Evolutionary conservation across 345 rosid genomes (phyloP).

Genomic region (Tarenaya hassleriana): DNA sequence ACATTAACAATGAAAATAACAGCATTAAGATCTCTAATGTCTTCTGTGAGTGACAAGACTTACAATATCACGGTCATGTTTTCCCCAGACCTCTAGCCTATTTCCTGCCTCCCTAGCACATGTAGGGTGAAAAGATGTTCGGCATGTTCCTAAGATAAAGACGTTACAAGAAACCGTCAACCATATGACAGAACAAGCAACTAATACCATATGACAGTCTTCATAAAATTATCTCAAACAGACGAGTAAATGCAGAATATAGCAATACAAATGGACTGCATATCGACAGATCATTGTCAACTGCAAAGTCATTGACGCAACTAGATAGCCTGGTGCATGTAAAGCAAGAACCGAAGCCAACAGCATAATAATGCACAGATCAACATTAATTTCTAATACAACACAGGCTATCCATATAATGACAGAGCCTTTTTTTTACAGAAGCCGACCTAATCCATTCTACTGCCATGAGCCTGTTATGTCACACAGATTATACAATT

Average conservation of each 20-base stretch:
- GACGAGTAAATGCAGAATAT: neutral
- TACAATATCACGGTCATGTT: constrained; percentile 66
- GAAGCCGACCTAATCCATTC: constrained; percentile 7
- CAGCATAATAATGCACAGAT: constrained; percentile 9
- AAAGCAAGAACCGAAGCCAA: neutral
- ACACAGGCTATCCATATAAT: neutral
- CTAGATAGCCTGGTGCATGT: neutral
- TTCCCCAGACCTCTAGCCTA: constrained; percentile 94
- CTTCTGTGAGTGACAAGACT: constrained; percentile 30
- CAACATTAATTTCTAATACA: constrained; percentile 1
- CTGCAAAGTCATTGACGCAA: constrained; percentile 1
- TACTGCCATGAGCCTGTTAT: neutral
- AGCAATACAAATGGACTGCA: neutral
- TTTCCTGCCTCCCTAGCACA: constrained; percentile 93
- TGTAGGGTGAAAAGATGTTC: constrained; percentile 85
- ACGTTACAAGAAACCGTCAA: constrained; percentile 36
- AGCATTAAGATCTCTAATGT: constrained; percentile 5
- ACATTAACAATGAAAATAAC: constrained; percentile 13
- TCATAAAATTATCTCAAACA: constrained; percentile 7
- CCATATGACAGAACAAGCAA: neutral
- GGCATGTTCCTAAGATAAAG: constrained; percentile 65
- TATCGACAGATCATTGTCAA: constrained; percentile 8
- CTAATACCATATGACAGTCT: neutral
- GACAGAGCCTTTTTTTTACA: neutral
- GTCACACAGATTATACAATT: constrained; percentile 8